Evolutionary conservation across 768 basidiomycete species (phyloP).

Genomic region (Boletus reticulatus): DNA sequence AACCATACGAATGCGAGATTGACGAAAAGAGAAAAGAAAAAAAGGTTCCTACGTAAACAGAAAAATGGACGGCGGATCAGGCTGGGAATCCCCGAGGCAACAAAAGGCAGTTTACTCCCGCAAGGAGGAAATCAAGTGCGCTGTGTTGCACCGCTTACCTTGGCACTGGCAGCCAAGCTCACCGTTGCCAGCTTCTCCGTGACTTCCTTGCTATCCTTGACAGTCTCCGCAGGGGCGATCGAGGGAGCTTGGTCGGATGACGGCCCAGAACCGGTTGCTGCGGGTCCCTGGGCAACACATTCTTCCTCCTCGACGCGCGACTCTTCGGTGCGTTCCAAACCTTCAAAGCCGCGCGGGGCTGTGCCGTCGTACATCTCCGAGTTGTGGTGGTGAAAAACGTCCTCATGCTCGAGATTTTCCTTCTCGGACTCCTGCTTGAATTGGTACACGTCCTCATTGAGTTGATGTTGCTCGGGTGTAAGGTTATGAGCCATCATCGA

Average conservation of each 20-base stretch:
- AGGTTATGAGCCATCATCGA: slow-evolving; percentile 45
- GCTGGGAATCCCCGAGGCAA: neutral
- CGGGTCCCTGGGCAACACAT: slow-evolving; percentile 2
- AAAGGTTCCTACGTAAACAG: neutral
- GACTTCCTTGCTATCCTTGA: slow-evolving; percentile 24
- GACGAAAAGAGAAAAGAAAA: neutral
- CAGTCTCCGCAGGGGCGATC: neutral
- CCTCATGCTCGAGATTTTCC: slow-evolving; percentile 35
- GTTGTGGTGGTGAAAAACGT: slow-evolving; percentile 52
- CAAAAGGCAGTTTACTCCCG: neutral
- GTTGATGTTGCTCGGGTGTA: slow-evolving; percentile 43
- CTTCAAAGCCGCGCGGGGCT: neutral
- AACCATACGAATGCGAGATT: slow-evolving; percentile 12
- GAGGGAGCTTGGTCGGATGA: slow-evolving; percentile 3
- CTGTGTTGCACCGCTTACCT: slow-evolving; percentile 24
- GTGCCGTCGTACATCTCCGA: slow-evolving; percentile 4
- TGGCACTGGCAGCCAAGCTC: slow-evolving; percentile 30
- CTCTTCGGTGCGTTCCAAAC: neutral
- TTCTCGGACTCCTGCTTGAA: slow-evolving; percentile 83
- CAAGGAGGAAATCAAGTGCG: slow-evolving; percentile 11
- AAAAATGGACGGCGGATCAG: neutral
- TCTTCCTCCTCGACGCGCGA: neutral
- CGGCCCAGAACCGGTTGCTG: neutral
- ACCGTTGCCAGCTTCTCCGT: slow-evolving; percentile 27
- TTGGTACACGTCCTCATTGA: slow-evolving; percentile 58